Evolutionary conservation across 73 alveolate genomes (phyloP).

Genomic region (Paramecium primaurelia): DNA sequence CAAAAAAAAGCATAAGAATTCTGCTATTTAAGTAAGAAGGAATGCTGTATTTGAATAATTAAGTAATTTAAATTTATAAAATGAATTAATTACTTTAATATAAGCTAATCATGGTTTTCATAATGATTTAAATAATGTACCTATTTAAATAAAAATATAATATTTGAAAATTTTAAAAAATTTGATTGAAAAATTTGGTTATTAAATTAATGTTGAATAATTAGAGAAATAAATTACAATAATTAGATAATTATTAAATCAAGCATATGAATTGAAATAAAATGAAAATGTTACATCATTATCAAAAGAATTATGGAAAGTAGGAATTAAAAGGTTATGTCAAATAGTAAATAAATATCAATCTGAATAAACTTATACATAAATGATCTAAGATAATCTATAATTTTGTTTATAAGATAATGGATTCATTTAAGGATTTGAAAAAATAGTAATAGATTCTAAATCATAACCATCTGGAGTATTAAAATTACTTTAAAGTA

Average conservation of each 20-base stretch:
- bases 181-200: slow-evolving; percentile 21
- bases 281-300: not conserved
- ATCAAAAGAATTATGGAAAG: slow-evolving; percentile 39
- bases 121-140: not conserved
- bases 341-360: not conserved
- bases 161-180: not conserved
- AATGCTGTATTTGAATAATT: not conserved
- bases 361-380: not conserved
- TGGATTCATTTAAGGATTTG: slow-evolving; percentile 1
- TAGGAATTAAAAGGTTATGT: not conserved
- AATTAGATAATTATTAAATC: not conserved
- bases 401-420: not conserved
- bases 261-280: not conserved
- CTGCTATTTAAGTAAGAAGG: slow-evolving; percentile 4
- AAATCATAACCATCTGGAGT: not conserved
- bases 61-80: not conserved
- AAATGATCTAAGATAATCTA: not conserved
- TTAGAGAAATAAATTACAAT: not conserved
- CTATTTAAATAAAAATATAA: not conserved
- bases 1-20: not conserved
- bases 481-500: not conserved
- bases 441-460: slow-evolving; percentile 20
- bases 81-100: not conserved
- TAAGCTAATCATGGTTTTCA: not conserved
- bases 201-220: not conserved